phyloP scores from a whole-genome alignment of 768 basidiomycete species.

The Tricholoma hemisulphureum region DNA sequence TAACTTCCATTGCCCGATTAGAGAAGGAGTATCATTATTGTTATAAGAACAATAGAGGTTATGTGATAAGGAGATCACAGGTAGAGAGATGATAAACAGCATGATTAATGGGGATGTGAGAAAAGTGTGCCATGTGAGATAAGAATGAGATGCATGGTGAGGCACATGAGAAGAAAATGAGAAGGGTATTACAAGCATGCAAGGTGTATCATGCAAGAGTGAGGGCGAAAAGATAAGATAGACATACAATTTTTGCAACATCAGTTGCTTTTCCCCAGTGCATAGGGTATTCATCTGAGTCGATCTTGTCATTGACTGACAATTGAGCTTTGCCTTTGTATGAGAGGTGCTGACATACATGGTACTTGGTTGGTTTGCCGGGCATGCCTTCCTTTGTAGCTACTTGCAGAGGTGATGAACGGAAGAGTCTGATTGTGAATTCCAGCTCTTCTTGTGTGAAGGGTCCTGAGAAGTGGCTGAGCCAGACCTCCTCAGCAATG shows the following conservation, averaged over 20 bases:
- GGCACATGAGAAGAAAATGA: no score
- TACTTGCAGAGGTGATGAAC: no score
- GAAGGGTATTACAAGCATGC: no score
- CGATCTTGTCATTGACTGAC: constrained; percentile 21
- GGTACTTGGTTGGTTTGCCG: constrained; percentile 19
- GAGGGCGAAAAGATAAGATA: no score
- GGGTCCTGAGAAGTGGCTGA: no score
- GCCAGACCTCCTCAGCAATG: constrained; percentile 9
- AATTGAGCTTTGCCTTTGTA: constrained; percentile 6
- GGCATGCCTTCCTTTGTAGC: constrained; percentile 1
- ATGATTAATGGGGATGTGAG: not conserved
- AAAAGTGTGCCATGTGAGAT: no score
- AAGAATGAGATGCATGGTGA: not conserved
- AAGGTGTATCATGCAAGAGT: no score
- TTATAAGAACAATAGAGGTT: not conserved
- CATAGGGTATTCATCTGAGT: constrained; percentile 21
- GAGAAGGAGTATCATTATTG: not conserved
- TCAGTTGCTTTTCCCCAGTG: constrained; percentile 17
- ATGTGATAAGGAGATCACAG: no score
- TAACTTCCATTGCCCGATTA: no score
- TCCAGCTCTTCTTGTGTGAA: no score
- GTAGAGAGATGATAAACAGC: no score
- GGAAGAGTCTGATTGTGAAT: no score
- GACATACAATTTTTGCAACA: constrained; percentile 18
- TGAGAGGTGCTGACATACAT: constrained; percentile 19